phyloP scores from a whole-genome alignment of 2,329 filamentous ascomycete species.

The Phyllosticta capitalensis region DNA sequence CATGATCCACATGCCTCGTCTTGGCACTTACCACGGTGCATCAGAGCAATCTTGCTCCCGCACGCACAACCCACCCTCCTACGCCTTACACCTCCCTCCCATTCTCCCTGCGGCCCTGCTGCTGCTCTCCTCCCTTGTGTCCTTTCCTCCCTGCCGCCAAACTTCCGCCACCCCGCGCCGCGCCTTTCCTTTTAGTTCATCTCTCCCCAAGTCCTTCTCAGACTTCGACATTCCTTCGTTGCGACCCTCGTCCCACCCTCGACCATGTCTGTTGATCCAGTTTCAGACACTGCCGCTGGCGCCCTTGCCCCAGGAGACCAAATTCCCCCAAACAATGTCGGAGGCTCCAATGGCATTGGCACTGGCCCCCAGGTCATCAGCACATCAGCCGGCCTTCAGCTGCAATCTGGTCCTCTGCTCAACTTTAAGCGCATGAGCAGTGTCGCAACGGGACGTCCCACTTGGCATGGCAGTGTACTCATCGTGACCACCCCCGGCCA shows the following conservation, averaged over 20 bases:
- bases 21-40: background rate
- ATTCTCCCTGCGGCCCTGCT: background rate
- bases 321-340: background rate
- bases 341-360: constrained; percentile 27
- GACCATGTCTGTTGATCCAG: background rate
- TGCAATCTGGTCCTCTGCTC: constrained; percentile 63
- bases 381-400: constrained; percentile 38
- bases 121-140: background rate
- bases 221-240: background rate
- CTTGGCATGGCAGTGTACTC: constrained; percentile 79
- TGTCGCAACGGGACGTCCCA: constrained; percentile 32
- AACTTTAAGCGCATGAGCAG: constrained; percentile 69
- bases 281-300: background rate
- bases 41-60: background rate
- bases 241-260: background rate
- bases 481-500: constrained; percentile 69
- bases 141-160: background rate
- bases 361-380: constrained; percentile 34
- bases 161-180: background rate
- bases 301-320: background rate
- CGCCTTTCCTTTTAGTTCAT: background rate
- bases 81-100: background rate
- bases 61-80: background rate
- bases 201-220: background rate
- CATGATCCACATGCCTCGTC: background rate